Evolutionary conservation across 805 yeast species (phyloP), one percentile per base, ranked within the genome.

Genomic region (Candida yuanshanica): DNA sequence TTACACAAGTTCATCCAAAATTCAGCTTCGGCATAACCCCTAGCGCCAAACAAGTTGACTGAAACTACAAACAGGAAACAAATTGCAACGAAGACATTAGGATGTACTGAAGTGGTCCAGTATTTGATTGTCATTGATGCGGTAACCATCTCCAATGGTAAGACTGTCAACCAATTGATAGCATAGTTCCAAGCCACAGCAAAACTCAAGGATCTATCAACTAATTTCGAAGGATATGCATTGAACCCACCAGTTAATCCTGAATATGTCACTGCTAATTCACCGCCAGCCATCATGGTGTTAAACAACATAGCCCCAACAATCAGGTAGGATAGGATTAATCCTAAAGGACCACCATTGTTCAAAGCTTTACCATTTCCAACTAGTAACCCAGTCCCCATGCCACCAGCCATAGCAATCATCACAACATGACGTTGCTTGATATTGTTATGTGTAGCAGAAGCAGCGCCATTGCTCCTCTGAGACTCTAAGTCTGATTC

Each of bases 401-500:
- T 33, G 38, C 91, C 82, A 41, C 93, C 89, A 43, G 93, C 93
- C 41, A 87, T 69, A 31, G 95, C 88, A 53, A 86, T 82, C 78
- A 49, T 55, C 36, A 38, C 46, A 13, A 53, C 53, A 39, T 56
- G 59, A 22, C 53, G 51, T 5, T 27, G 20, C 5, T 43, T 41
- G 14, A 51, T 34, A 16, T 44, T 44, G 18, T 35, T 34, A 10
- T 24, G 20, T 25, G 37, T 25, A 10, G 25, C n/a, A n/a, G n/a
- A n/a, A n/a, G n/a, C n/a, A n/a, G n/a, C n/a, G n/a, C n/a, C n/a
- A n/a, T n/a, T n/a, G n/a, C n/a, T n/a, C n/a, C n/a, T n/a, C n/a
- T n/a, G n/a, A n/a, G n/a, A n/a, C n/a, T n/a, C n/a, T n/a, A n/a
- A n/a, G n/a, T n/a, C n/a, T n/a, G n/a, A n/a, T 14, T 43, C 41